Conservation (phyloP, 768 basidiomycete genomes). For the Termitomyces sp. region DNA sequence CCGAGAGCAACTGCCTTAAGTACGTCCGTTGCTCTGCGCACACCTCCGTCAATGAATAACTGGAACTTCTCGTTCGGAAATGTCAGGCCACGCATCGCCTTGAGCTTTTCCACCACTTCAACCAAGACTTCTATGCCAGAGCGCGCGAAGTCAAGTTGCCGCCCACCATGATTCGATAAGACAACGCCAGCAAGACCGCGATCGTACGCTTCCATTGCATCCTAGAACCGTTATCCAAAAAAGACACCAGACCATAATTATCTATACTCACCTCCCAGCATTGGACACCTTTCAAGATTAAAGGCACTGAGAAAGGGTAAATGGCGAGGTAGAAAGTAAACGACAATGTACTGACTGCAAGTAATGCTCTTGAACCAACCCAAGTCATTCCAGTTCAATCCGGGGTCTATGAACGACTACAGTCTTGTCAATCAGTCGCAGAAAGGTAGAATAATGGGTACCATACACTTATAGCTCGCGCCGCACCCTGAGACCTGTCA, state of each 20-base stretch:
- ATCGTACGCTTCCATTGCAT: slow-evolving; percentile 83
- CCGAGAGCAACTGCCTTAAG: slow-evolving; percentile 86
- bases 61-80: slow-evolving; percentile 82
- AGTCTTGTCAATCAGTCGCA: not conserved
- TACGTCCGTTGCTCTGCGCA: slow-evolving; percentile 85
- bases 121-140: slow-evolving; percentile 89
- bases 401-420: slow-evolving; percentile 93
- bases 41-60: slow-evolving; percentile 92
- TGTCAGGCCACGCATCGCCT: slow-evolving; percentile 54
- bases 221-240: slow-evolving; percentile 30
- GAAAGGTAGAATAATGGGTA: not conserved
- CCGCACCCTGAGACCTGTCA: slow-evolving; percentile 86
- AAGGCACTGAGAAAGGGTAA: slow-evolving; percentile 55
- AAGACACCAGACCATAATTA: not conserved
- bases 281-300: slow-evolving; percentile 88
- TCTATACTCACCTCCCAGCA: slow-evolving; percentile 58
- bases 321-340: slow-evolving; percentile 26
- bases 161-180: slow-evolving; percentile 83
- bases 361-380: slow-evolving; percentile 80
- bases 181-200: slow-evolving; percentile 69
- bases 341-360: slow-evolving; percentile 33
- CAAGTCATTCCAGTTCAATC: slow-evolving; percentile 81
- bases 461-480: slow-evolving; percentile 85
- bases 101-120: slow-evolving; percentile 74
- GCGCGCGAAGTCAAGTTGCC: slow-evolving; percentile 74